Conservation (phyloP, 441 rosid species). For the Gossypium davidsonii region DNA sequence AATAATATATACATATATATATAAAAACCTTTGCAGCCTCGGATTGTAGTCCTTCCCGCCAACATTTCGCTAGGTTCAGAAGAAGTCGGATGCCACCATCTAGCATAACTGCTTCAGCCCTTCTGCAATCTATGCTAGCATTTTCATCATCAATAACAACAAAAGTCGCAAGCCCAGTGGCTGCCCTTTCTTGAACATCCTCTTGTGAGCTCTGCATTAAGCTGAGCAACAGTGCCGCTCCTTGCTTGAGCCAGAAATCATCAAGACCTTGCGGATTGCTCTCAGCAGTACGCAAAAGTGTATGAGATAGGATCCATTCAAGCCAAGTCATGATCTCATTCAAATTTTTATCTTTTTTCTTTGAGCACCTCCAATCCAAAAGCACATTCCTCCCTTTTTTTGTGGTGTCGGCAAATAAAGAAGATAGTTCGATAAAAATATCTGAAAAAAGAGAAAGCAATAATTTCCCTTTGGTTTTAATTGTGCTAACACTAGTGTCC, state of each 20-base stretch:
- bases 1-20: not conserved
- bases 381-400: conserved; percentile 48
- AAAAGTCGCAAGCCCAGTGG: conserved; percentile 92
- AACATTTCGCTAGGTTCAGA: conserved; percentile 75
- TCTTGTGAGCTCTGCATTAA: conserved; percentile 89
- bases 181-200: conserved; percentile 95
- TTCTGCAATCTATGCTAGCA: conserved; percentile 85
- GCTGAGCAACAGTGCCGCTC: conserved; percentile 66
- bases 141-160: conserved; percentile 92
- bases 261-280: conserved; percentile 74
- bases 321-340: conserved; percentile 78
- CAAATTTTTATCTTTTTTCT: conserved; percentile 36
- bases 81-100: conserved; percentile 89
- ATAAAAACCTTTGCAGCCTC: conserved; percentile 84
- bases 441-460: conserved; percentile 56
- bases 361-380: conserved; percentile 57
- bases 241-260: conserved; percentile 92
- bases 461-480: conserved; percentile 53
- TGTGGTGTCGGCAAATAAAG: conserved; percentile 58
- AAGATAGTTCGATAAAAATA: conserved; percentile 52
- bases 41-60: conserved; percentile 93
- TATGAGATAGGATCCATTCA: conserved; percentile 82
- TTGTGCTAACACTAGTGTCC: conserved; percentile 39
- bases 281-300: conserved; percentile 80
- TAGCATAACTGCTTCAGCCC: conserved; percentile 92